Percentiles rank a stretch among this genome's conserved stretches.
Evolutionary conservation across 2,329 filamentous ascomycete species (phyloP).

Genomic region (Didymella lethalis): DNA sequence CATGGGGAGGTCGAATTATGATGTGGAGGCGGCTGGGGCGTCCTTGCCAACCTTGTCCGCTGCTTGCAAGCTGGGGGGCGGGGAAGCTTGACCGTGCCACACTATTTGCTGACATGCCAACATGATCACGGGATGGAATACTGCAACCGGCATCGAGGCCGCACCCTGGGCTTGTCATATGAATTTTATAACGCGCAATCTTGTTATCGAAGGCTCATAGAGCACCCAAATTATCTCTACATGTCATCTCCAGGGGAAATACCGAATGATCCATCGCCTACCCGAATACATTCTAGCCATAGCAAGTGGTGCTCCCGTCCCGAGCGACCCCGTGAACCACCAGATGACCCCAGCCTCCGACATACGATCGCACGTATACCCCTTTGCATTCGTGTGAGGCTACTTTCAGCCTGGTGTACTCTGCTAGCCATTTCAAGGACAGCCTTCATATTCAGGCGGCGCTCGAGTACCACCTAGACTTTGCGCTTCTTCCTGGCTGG

Average conservation of each 20-base stretch:
- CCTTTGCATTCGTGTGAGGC: not conserved
- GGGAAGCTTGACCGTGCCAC: conserved; percentile 37
- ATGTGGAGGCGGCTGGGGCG: conserved; percentile 37
- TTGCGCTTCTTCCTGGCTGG: conserved; percentile 13
- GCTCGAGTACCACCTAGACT: conserved; percentile 1
- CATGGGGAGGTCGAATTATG: conserved; percentile 29
- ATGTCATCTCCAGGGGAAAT: not conserved
- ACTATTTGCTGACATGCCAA: conserved; percentile 16
- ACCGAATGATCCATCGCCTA: not conserved
- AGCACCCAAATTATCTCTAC: not conserved
- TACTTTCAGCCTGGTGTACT: not conserved
- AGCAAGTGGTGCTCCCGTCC: not conserved
- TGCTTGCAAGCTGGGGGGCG: conserved; percentile 27
- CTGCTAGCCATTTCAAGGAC: not conserved
- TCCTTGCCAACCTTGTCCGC: conserved; percentile 27
- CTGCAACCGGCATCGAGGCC: conserved; percentile 25
- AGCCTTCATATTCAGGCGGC: not conserved
- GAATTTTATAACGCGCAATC: conserved; percentile 10
- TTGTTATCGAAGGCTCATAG: not conserved
- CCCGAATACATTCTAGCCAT: not conserved
- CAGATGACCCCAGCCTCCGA: not conserved
- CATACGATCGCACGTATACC: not conserved
- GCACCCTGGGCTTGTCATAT: conserved; percentile 11
- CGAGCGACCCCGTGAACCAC: not conserved
- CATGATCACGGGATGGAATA: conserved; percentile 25